Base-by-base conservation (phyloP, 1,139 yeast genomes). In the Zygosaccharomyces sapae region DNA sequence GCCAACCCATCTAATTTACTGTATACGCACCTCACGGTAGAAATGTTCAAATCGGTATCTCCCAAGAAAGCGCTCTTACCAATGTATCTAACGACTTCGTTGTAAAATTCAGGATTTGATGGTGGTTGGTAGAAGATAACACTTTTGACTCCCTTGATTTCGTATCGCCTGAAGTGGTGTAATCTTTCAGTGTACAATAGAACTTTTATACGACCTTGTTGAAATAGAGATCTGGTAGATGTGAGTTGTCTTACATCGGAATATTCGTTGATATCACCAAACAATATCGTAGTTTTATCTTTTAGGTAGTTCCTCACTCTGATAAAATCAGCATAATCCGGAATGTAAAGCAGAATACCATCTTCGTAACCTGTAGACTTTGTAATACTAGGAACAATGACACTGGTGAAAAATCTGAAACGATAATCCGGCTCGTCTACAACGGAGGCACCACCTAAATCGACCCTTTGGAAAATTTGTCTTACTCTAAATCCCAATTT, bases 181-280 rank as follows among this genome's bases (percentile, higher is more conserved):
- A 90, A 72, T 74, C 99, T 84, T 60, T 92, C 97, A 0, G 97
- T 87, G 67, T 89, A 89, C 18, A 92, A 67, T 69, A 94, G 65
- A 30, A 90, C 76, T 58, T 87, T 86, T 37, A 78, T 75, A 48
- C 81, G 76, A 0, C 92, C 89, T 39, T 71, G 69, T 50, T 68
- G 71, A 62, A 92, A 92, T 34, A 75, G 70, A 5, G 87, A 77
- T 57, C 98, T 76, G 16, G 83, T 79, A 46, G 87, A 75, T 1
- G 90, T 79, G 35, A 88, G 66, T 50, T 85, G 84, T 10, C 86
- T 74, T 55, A 80, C 86, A 3, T 80, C 68, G 3, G 94, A 75
- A 67, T 92, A 92, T 67, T 92, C 99, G 61, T 89, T 92, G 44
- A 85, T 74, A 27, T 83, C 78, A 10, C 79, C 83, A 65, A 83